Conservation (phyloP, 164 flowering plant genomes). For the Sedum album region DNA sequence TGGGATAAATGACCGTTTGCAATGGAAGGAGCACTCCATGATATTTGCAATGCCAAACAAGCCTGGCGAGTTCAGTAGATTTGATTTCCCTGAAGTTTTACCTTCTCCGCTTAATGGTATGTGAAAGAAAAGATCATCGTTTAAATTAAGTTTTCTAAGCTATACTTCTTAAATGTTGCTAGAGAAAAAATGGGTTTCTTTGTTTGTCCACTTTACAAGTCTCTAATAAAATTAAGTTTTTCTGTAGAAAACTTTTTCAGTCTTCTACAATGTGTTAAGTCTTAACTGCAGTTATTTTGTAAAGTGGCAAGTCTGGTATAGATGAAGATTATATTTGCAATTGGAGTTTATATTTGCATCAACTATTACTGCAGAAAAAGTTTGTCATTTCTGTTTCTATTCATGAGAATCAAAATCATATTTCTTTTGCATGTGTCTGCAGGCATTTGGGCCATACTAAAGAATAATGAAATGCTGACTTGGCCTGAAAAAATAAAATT, state of each 20-base stretch:
- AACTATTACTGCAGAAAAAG: not conserved
- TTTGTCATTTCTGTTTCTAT: not conserved
- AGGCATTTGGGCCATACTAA: conserved; percentile 96
- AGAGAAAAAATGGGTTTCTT: not conserved
- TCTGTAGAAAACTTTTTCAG: too few species aligned
- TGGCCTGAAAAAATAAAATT: conserved; percentile 94
- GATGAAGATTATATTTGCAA: not conserved
- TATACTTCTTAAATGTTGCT: not conserved
- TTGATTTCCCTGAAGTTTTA: conserved; percentile 81
- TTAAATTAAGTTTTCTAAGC: not conserved
- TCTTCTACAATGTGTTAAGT: too few species aligned
- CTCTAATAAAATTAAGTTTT: not conserved
- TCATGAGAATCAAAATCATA: not conserved
- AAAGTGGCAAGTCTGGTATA: not conserved
- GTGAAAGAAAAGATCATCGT: not conserved
- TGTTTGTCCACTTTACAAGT: not conserved
- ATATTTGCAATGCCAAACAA: conserved; percentile 95
- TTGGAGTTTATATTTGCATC: not conserved
- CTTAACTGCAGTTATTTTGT: not conserved
- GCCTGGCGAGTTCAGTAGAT: conserved; percentile 94
- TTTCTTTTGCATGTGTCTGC: conserved; percentile 12
- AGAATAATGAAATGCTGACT: conserved; percentile 92
- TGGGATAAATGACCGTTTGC: conserved; percentile 87
- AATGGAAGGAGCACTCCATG: conserved; percentile 99
- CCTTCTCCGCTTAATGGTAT: conserved; percentile 94